Base-by-base conservation (phyloP, 768 basidiomycete genomes). In the Lanmaoa rubissima region DNA sequence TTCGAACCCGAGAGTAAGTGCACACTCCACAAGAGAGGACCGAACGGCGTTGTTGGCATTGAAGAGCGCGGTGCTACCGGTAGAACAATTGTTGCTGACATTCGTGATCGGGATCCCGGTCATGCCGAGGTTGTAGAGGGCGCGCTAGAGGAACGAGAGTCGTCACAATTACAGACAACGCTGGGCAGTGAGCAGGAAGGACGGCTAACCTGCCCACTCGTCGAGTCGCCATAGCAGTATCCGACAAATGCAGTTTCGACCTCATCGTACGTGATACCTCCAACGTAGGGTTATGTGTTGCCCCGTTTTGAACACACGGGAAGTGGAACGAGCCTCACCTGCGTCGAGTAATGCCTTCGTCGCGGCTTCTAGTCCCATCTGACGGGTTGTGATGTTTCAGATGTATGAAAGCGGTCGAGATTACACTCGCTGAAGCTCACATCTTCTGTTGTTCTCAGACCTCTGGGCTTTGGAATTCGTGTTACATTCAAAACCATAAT, bases 341-440 rank as follows among this genome's bases (percentile, higher is more conserved):
- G 92, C 91, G 63, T 94, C 92, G 16, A 94, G 81, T 24, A 94
- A 78, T 0, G 92, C 92, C 64, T 94, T 94, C 1, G 90, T 91
- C 1, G 88, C 82, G 1, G 92, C 92, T 70, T 94, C 92, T 42
- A 93, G 75, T 6, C 90, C 91, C 87, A 94, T 92, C 87, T 91
- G 50, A 21, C 3, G 2, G 19, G 17, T 38, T 32, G 19, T 5
- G 9, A 38, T n/a, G 34, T 44, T 38, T 66, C 38, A 54, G 47
- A 31, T 4, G 6, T 7, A 26, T 1, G 19, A 36, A 42, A 47
- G 13, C 1, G 6, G 21, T 19, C 16, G 13, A 38, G 16, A 32
- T 9, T 14, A 14, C 4, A 17, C 34, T 32, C 11, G 31, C 9
- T 10, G 36, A 19, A 4, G 53, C 83, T 59, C 71, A 87, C 88